These are phyloP conservation scores for Phytophthora sp. DNA, from an alignment of 352 stramenopile genomes.

Conservation along the genomic window DNA sequence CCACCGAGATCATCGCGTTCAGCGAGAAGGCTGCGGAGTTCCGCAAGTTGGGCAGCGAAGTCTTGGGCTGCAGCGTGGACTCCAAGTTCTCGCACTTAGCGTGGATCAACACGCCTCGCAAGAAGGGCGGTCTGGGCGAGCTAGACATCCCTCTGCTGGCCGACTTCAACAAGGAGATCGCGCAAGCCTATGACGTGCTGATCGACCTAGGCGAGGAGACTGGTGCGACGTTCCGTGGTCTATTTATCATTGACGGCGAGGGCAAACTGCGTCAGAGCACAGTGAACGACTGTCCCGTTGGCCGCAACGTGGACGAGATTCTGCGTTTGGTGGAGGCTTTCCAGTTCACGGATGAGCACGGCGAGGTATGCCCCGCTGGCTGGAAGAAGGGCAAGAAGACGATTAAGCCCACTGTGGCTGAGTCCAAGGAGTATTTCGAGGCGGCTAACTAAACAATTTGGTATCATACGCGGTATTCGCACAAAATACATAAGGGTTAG, in stretches of 20 bases:
- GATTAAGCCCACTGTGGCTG: conserved; percentile 85
- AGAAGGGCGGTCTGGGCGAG: conserved; percentile 87
- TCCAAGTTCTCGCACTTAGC: conserved; percentile 89
- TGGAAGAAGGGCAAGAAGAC: conserved; percentile 91
- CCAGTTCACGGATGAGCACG: conserved; percentile 91
- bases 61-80: conserved; percentile 83
- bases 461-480: too few relatives aligned
- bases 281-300: conserved; percentile 89
- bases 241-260: conserved; percentile 92
- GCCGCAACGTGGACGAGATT: conserved; percentile 90
- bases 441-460: conserved; percentile 31
- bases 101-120: conserved; percentile 89
- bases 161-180: conserved; percentile 89
- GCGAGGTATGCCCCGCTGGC: conserved; percentile 87
- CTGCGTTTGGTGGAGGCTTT: conserved; percentile 91
- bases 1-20: conserved; percentile 91
- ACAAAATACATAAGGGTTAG: too few relatives aligned
- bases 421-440: conserved; percentile 81
- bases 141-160: conserved; percentile 91
- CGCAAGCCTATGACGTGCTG: conserved; percentile 83
- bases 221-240: conserved; percentile 78
- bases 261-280: conserved; percentile 83
- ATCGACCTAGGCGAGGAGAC: conserved; percentile 60
- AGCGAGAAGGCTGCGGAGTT: conserved; percentile 81
- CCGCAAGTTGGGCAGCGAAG: conserved; percentile 64